Evolutionary conservation across 1,139 yeast species (phyloP), one percentile per base, ranked within the genome.

Genomic region (Hanseniaspora gamundiae): DNA sequence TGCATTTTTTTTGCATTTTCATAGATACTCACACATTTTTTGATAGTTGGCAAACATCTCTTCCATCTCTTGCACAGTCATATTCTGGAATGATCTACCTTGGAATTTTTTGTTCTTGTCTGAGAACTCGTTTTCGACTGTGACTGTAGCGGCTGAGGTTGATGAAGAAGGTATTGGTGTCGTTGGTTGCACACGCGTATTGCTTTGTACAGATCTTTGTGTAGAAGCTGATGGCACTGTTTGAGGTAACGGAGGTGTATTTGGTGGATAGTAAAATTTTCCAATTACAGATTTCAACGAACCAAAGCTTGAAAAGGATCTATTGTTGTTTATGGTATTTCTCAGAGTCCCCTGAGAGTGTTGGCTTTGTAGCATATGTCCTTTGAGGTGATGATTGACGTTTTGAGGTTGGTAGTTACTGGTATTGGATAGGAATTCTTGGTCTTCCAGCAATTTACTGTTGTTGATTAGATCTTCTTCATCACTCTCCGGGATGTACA

Each of bases 41-140:
- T 52, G 57, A 44, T 59, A 60, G 21, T 54, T 55, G 16, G 55
- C 58, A 47, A 58, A 60, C 13, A 60, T 39, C 35, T 52, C 55
- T 42, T 46, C 52, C 41, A 60, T 39, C 38, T 60, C 61, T 21
- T 47, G 21, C 11, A 60, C 42, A 27, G 45, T 59, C 40, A 60
- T 39, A 39, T 57, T 60, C 16, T 60, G 61, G 43, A 60, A 60
- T 9, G 50, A 46, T 3, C 43, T 43, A 41, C 51, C 51, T 42
- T 51, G 52, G 42, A 44, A 56, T 30, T 46, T 47, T 33, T 48
- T 54, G 7, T 21, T 21, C 6, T 36, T 17, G 11, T 36, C 17
- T 10, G 17, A n/a, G 10, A 36, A 22, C n/a, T 20, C 19, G 13
- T 13, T 11, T n/a, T 22, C 39, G 20, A 36, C 13, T 13, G 19